Evolutionary conservation across 768 basidiomycete species (phyloP).

Genomic region (Tylopilus rubrobrunneus): DNA sequence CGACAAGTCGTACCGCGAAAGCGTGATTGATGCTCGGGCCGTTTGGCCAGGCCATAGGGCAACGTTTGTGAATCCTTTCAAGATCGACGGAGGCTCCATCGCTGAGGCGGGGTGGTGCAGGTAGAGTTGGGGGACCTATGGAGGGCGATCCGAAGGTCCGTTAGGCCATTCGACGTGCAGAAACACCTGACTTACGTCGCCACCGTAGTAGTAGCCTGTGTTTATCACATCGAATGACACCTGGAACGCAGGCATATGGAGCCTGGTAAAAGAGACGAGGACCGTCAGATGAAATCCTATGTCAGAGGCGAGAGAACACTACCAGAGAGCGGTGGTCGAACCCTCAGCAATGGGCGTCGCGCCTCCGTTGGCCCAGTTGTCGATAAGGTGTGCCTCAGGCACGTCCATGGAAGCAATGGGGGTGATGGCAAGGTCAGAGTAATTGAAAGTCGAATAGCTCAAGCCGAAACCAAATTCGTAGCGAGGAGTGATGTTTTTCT

Average conservation of each 20-base stretch:
- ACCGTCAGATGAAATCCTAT: background rate
- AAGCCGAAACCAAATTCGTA: conserved; percentile 91
- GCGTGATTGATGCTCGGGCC: conserved; percentile 45
- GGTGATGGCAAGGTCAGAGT: conserved; percentile 52
- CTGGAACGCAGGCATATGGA: conserved; percentile 60
- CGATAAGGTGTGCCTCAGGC: conserved; percentile 30
- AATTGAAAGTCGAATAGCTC: conserved; percentile 80
- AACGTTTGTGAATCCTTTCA: conserved; percentile 67
- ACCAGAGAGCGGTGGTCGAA: conserved; percentile 61
- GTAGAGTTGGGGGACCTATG: conserved; percentile 72
- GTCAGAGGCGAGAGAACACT: conserved; percentile 23
- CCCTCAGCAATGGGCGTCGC: conserved; percentile 54
- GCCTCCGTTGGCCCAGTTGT: conserved; percentile 57
- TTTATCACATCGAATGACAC: conserved; percentile 68
- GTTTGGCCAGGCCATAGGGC: conserved; percentile 46
- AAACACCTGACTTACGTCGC: conserved; percentile 46
- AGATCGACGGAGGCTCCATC: conserved; percentile 66
- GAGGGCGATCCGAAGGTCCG: background rate
- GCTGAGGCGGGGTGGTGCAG: conserved; percentile 60
- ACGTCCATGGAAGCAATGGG: conserved; percentile 36
- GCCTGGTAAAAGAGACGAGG: conserved; percentile 33
- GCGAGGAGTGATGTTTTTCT: conserved; percentile 71
- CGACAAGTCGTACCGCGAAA: conserved; percentile 68
- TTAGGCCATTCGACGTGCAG: background rate
- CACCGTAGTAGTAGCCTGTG: conserved; percentile 56